Evolutionary conservation across 139 green algal genomes (phyloP), one percentile per base, ranked within the genome.

Genomic region (Chlamydomonas incerta): DNA sequence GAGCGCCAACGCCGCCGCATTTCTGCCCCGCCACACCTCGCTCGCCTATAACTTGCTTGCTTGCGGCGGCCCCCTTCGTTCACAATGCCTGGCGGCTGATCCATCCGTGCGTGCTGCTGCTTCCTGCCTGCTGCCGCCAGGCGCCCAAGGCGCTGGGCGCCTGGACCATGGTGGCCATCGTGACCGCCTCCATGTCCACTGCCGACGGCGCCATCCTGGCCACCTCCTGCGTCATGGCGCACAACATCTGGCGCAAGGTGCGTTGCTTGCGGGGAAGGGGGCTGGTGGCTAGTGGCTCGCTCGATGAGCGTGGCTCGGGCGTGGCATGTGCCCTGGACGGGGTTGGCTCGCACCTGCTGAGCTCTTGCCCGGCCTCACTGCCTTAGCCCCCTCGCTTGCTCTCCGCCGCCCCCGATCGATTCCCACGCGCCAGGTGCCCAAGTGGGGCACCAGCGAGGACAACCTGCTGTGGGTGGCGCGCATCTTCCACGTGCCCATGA

Each of bases 241-340:
- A 93, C 87, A 93, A 93, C 83, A 65, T 93, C 57, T 90, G 68
- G 63, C 67, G 87, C 37, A 89, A 89, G 86, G 82, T 75, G n/a
- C 0, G 70, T 15, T 8, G 13, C 23, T 3, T n/a, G n/a, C n/a
- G 24, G 65, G 10, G 65, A 26, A 11, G 15, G 21, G 60, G 20
- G 5, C 10, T 29, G 60, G 23, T 17, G 23, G 60, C 13, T 6
- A 11, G 20, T 11, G 60, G 60, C 21, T 67, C 6, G 23, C 23
- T 28, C 60, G 13, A 28, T 6, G 23, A 28, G 23, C 26, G 60
- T 10, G 60, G 60, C 20, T 28, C 23, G 17, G n/a, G n/a, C n/a
- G 14, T 60, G 52, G 13, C n/a, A n/a, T n/a, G n/a, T n/a, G n/a
- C n/a, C n/a, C n/a, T n/a, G n/a, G n/a, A n/a, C n/a, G n/a, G n/a